Percentiles rank a stretch among this genome's conserved stretches.
These are phyloP conservation scores for Alternaria sp. DNA, from an alignment of 2,329 filamentous ascomycete species.

Conservation along the genomic window DNA sequence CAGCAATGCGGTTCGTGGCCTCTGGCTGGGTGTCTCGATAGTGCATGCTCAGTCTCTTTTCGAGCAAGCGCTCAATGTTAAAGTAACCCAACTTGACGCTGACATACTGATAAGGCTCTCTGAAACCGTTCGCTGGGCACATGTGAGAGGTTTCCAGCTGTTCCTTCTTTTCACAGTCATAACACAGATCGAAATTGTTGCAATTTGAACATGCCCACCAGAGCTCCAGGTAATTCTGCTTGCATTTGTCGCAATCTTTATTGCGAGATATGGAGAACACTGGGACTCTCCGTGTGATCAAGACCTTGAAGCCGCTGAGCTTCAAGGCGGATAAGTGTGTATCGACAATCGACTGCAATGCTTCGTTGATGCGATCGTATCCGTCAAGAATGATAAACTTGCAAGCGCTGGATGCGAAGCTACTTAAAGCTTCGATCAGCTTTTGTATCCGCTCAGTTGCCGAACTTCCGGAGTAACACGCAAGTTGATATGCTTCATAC, in stretches of 20 bases:
- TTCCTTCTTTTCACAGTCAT: neutral
- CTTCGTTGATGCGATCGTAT: neutral
- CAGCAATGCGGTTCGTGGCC: neutral
- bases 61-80: neutral
- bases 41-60: neutral
- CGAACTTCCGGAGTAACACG: neutral
- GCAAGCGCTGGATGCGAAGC: neutral
- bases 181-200: neutral
- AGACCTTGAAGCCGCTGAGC: neutral
- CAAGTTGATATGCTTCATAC: neutral
- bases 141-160: fast-evolving
- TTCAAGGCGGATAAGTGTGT: neutral
- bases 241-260: neutral
- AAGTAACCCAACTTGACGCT: neutral
- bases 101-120: neutral
- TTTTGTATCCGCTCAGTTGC: neutral
- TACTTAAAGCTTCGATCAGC: neutral
- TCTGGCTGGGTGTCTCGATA: neutral
- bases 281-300: neutral
- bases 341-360: neutral
- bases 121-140: neutral
- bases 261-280: neutral
- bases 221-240: neutral
- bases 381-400: neutral
- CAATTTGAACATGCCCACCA: neutral